Percentiles rank a stretch among this genome's conserved stretches.
Evolutionary conservation across 164 flowering plant species (phyloP).

Genomic region (Umbellularia californica): DNA sequence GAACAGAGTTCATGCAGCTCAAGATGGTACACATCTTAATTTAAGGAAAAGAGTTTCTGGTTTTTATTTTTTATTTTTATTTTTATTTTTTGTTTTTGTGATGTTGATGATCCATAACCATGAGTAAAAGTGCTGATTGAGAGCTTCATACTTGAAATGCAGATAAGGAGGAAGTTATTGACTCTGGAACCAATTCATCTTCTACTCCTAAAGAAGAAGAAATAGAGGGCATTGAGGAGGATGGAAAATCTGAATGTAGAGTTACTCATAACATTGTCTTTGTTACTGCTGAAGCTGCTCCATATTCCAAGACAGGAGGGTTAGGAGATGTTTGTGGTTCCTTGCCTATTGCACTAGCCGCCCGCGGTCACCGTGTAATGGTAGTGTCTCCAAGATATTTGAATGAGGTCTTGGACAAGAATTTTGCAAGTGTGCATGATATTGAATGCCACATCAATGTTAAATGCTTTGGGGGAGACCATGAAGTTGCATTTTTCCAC

Average conservation of each 20-base stretch:
- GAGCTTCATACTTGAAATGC: not conserved
- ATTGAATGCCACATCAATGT: slow-evolving; percentile 39
- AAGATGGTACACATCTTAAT: not conserved
- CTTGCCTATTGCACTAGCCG: slow-evolving; percentile 79
- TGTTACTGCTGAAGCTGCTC: slow-evolving; percentile 88
- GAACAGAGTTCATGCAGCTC: not conserved
- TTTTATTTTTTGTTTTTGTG: not conserved
- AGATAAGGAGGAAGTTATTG: slow-evolving; percentile 4
- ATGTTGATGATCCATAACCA: not conserved
- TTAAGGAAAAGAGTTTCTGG: not conserved
- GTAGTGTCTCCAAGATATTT: slow-evolving; percentile 84
- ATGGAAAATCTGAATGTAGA: slow-evolving; percentile 23
- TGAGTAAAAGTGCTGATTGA: not conserved
- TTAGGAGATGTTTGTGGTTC: slow-evolving; percentile 98
- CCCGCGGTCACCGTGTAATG: slow-evolving; percentile 91
- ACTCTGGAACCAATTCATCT: slow-evolving; percentile 2
- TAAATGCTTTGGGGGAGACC: slow-evolving; percentile 67
- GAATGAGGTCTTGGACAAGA: slow-evolving; percentile 53
- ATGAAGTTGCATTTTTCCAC: slow-evolving; percentile 79
- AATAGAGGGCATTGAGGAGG: slow-evolving; percentile 24
- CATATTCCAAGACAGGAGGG: slow-evolving; percentile 96
- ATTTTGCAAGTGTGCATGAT: slow-evolving; percentile 45
- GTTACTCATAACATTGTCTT: slow-evolving; percentile 57
- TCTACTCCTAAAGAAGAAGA: slow-evolving; percentile 7
- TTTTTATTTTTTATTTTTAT: not conserved